phyloP scores from a whole-genome alignment of 441 rosid species.

The Jatropha podagrica region DNA sequence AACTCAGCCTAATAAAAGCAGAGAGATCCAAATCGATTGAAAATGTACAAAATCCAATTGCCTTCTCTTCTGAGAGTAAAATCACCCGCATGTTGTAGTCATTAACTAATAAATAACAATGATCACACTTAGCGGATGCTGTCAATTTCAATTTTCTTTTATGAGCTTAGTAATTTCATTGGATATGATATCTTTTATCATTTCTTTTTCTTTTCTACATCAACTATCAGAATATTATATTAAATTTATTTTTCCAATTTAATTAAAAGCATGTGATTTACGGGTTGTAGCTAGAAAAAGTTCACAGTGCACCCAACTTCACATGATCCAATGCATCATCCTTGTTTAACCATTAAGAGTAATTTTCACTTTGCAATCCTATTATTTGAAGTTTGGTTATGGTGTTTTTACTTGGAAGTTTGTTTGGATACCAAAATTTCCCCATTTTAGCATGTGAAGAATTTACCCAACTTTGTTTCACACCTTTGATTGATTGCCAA shows the following conservation, averaged over 20 bases:
- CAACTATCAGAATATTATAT: no score
- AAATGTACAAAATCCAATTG: no score
- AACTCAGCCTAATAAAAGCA: no score
- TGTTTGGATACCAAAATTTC: not conserved
- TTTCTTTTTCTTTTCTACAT: no score
- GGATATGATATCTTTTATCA: not conserved
- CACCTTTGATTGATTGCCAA: not conserved
- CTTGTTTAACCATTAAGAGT: not conserved
- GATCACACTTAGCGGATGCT: not conserved
- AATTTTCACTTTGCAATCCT: not conserved
- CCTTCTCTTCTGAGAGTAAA: no score
- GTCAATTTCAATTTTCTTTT: no score
- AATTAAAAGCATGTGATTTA: not conserved
- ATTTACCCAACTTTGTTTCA: not conserved
- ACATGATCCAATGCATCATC: not conserved
- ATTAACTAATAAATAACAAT: not conserved
- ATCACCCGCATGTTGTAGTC: not conserved
- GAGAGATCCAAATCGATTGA: no score
- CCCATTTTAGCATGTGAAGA: not conserved
- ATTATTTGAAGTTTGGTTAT: not conserved
- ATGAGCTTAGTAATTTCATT: no score
- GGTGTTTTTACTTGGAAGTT: not conserved
- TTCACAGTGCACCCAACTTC: not conserved
- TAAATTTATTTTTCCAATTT: no score
- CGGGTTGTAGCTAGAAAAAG: not conserved